These are phyloP conservation scores for Colletotrichum filicis DNA, from an alignment of 2,329 filamentous ascomycete species.

Conservation along the genomic window DNA sequence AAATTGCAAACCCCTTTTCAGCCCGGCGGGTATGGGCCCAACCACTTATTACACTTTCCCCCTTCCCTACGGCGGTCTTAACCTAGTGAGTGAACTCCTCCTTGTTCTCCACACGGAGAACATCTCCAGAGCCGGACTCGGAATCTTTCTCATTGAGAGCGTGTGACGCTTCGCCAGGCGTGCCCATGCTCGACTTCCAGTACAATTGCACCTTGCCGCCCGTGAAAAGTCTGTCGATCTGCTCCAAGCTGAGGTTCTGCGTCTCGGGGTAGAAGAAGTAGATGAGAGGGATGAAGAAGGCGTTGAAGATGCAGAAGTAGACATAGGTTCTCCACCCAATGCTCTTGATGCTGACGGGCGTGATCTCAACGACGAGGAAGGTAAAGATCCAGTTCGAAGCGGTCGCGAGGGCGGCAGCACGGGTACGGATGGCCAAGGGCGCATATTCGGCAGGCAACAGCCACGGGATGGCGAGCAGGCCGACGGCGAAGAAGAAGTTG, in stretches of 20 bases:
- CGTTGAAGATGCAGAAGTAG: constrained; percentile 51
- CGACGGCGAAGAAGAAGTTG: constrained; percentile 55
- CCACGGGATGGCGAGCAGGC: constrained; percentile 52
- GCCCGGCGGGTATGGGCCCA: background rate
- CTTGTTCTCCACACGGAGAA: constrained; percentile 32
- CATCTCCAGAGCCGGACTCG: constrained; percentile 24
- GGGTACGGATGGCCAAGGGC: constrained; percentile 50
- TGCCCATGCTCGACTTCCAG: constrained; percentile 46
- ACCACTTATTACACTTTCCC: background rate
- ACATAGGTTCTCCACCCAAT: constrained; percentile 52
- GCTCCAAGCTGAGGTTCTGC: constrained; percentile 58
- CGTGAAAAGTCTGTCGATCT: constrained; percentile 56
- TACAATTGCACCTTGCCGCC: constrained; percentile 44
- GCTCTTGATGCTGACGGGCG: constrained; percentile 48
- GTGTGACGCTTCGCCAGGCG: constrained; percentile 39
- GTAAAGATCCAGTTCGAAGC: constrained; percentile 50
- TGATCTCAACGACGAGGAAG: constrained; percentile 51
- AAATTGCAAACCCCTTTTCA: background rate
- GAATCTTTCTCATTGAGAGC: constrained; percentile 23
- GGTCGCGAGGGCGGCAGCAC: constrained; percentile 50
- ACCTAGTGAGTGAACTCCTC: background rate
- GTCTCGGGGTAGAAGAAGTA: constrained; percentile 63
- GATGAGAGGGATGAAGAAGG: constrained; percentile 53
- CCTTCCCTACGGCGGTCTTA: background rate
- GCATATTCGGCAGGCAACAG: constrained; percentile 56